phyloP scores from a whole-genome alignment of 2,329 filamentous ascomycete genomes.

The Rutstroemia sp. region DNA sequence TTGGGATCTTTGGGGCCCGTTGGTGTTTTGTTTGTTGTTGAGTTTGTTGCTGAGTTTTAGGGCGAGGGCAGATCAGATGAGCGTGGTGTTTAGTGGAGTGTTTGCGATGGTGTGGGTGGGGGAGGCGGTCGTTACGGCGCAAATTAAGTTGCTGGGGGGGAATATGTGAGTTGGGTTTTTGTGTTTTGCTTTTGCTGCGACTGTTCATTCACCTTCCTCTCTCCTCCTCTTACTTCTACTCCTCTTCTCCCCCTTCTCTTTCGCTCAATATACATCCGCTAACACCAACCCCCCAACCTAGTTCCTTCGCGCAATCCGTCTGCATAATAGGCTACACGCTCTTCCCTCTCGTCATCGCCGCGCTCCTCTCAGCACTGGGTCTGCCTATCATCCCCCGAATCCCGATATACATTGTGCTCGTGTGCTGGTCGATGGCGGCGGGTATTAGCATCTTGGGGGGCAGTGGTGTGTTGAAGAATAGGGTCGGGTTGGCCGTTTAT shows the following conservation, averaged over 20 bases:
- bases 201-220: not conserved
- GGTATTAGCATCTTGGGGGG: conserved; percentile 31
- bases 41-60: conserved; percentile 82
- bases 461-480: conserved; percentile 13
- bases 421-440: conserved; percentile 89
- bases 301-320: conserved; percentile 94
- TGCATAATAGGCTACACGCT: conserved; percentile 98
- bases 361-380: conserved; percentile 75
- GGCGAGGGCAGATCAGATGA: conserved; percentile 72
- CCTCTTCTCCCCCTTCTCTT: not conserved
- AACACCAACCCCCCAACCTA: conserved; percentile 33
- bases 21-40: conserved; percentile 87
- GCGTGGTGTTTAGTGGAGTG: conserved; percentile 87
- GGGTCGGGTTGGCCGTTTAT: conserved; percentile 12
- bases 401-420: conserved; percentile 81
- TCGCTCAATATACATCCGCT: not conserved
- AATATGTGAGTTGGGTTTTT: conserved; percentile 73
- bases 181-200: no score
- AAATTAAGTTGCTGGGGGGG: conserved; percentile 92
- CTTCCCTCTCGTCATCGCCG: conserved; percentile 91
- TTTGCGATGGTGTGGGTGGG: conserved; percentile 97
- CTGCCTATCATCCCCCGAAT: conserved; percentile 77
- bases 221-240: not conserved
- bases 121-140: conserved; percentile 91
- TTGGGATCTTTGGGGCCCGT: conserved; percentile 97